Base-by-base conservation (phyloP, 495 filamentous ascomycete species). In the Hypoxylon trugodes region DNA sequence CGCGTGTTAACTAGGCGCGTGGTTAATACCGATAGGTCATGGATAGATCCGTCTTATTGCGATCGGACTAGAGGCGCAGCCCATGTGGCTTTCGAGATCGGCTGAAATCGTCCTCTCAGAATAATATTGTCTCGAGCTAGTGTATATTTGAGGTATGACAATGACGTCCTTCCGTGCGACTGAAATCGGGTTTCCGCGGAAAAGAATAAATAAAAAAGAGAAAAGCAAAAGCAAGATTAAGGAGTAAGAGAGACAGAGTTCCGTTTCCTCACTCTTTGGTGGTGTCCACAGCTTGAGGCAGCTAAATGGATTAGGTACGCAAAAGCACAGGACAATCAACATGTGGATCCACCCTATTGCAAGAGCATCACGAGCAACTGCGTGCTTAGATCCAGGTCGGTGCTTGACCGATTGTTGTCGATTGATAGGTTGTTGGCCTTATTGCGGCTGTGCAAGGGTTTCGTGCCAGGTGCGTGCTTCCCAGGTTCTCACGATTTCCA, bases 361-460 rank as follows among this genome's bases (percentile, higher is more conserved):
- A 58, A 37, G 26, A 65, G 40, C 61, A 65, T 58, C 61, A 65
- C 60, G 38, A 52, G 60, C 38, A 42, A 55, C 32, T 30, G 36
- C 45, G 13, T 57, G 16, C 45, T 30, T 57, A 57, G 26, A n/a
- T 57, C 51, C 51, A 32, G 52, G 46, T 21, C 26, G 52, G 21
- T 36, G 40, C 40, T 58, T 52, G 38, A 58, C 45, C 38, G 48
- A 52, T 37, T 30, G 47, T 33, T 32, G 38, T 28, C 26, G 53
- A 30, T 42, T 46, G 52, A 65, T 59, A 57, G 54, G 61, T 52
- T 26, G 46, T 22, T 12, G 42, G 54, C 54, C 22, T 42, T 47
- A 36, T 19, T 60, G 62, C 62, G 50, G 62, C 55, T 50, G 50
- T 66, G 62, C 62, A 66, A 60, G 56, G 62, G 24, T 65, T n/a